Evolutionary conservation across 2,329 filamentous ascomycete species (phyloP), one percentile per base, ranked within the genome.

Genomic region (Trichophyton verrucosum): DNA sequence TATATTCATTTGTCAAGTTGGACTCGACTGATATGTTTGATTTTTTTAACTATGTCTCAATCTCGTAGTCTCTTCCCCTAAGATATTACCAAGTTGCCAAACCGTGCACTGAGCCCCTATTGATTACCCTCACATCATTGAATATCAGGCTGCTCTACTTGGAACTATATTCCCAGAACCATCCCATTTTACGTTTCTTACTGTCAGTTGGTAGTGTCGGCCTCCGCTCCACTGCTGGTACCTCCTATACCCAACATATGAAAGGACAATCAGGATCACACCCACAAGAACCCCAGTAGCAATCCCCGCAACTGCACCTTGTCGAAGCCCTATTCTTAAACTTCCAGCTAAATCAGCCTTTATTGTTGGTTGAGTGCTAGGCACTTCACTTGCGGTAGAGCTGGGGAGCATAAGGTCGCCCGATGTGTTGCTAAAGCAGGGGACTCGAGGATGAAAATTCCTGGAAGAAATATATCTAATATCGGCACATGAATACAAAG

Each of bases 401-500:
- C n/a, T 44, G 40, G 40, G 40, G n/a, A 17, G 15, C 1, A 44
- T 44, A 44, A 44, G n/a, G 2, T 44, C 40, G n/a, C n/a, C 40
- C n/a, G n/a, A n/a, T n/a, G 40, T n/a, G 6, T 7, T 17, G 7
- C n/a, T 44, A 6, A 44, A 44, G 40, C 40, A 44, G 4, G 40
- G 40, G 15, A 77, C 71, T 40, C 74, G 69, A 44, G 69, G 66
- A 0, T 68, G 74, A 63, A 79, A 78, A 22, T 73, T 67, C 61
- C 67, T 69, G 1, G 72, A 64, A 2, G 74, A 64, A 27, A 78
- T 71, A 60, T 77, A 77, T 4, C 70, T 75, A n/a, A 79, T 70
- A 60, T 80, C 77, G 0, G 76, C 72, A 62, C 77, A 80, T 6
- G 77, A 77, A 63, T 78, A 79, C 67, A 75, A 78, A 0, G 74